Base-by-base conservation (phyloP, 2,329 filamentous ascomycete genomes). In the Diaporthe citriasiana region DNA sequence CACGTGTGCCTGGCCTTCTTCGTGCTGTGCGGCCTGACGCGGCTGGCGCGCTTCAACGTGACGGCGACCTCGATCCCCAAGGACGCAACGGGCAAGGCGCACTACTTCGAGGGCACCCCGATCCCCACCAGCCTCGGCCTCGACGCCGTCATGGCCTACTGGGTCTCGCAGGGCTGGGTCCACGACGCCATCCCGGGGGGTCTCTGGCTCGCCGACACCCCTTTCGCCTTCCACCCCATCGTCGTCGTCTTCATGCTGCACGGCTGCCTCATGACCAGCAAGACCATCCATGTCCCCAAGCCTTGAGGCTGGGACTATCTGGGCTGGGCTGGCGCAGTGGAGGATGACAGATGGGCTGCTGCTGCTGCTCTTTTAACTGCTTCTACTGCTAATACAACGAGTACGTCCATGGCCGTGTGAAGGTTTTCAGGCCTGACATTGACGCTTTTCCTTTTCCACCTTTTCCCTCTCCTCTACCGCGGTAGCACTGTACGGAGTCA, bases 1-100 rank as follows among this genome's bases (percentile, higher is more conserved):
- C 95, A 97, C 80, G 79, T 97, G 71, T 88, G 86, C 76, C 87
- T 99, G 59, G 88, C 93, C 73, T 95, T 96, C 84, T 99, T 98
- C 84, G 95, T 98, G 57, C 93, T 99, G 69, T 97, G 95, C 84
- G 97, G 97, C 73, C 91, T 99, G 60, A 97, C 95, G 3, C 93
- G 97, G 66, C 91, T 99, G 15, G 97, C 97, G 59, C 93, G 97
- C 77, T 99, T 99, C 91, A 99, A 99, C 83, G 97, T 99, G 69
- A 98, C 97, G 15, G 95, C 97, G 50, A 89, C 92, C 47, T 92
- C 93, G 78, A 90, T 99, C 17, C 97, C 97, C 76, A 98, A 98
- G 85, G 97, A 99, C 82, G 93, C 92, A 65, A 91, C 90, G 0
- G 97, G 97, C 78, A 99, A 99, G 86, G 95, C 94, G 74, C 90